Evolutionary conservation across 2,329 filamentous ascomycete genomes (phyloP), one percentile per base, ranked within the genome.

Genomic region (Simplicillium aogashimaense): DNA sequence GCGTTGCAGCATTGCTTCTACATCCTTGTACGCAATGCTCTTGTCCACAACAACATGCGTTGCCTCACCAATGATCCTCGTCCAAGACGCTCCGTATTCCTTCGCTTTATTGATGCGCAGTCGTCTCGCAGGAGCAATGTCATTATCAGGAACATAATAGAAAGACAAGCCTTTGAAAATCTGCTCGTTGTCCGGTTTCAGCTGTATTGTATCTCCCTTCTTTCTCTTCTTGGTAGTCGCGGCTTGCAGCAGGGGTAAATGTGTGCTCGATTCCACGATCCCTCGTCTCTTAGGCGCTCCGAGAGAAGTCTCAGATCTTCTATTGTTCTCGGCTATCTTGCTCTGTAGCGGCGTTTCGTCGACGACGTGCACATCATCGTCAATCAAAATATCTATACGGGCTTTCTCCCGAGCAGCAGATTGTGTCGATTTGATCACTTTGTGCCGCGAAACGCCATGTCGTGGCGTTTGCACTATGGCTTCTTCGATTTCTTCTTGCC

Each of bases 1-100:
- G 29, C 34, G 51, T n/a, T 46, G 45, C 25, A 52, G 49, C 25
- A 74, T 68, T 10, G 61, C 65, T 40, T 80, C 56, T 7, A 94
- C 65, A 42, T 88, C 75, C 4, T 68, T 59, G 53, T 79, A 89
- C 1, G 64, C 64, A 37, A 92, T 61, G 1, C 61, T 61, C 47
- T 78, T 81, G 53, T 95, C 89, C 2, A 87, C 81, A 43, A 97
- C 71, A 37, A 94, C 65, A 60, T 95, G 86, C 1, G 83, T 94
- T 13, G 92, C 74, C 16, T 60, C 60, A 1, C 49, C 58, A 53
- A 81, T 75, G 1, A 68, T 61, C 38, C 70, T 71, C 20, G 77
- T 73, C 80, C 88, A 92, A 1, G 57, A 63, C 1, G 83, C 90
- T 34, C 90, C 90, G 55, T 80, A 80, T 51, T 87, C 79, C 38